phyloP scores from a whole-genome alignment of 2,329 filamentous ascomycete genomes.

The Diplodia corticola region DNA sequence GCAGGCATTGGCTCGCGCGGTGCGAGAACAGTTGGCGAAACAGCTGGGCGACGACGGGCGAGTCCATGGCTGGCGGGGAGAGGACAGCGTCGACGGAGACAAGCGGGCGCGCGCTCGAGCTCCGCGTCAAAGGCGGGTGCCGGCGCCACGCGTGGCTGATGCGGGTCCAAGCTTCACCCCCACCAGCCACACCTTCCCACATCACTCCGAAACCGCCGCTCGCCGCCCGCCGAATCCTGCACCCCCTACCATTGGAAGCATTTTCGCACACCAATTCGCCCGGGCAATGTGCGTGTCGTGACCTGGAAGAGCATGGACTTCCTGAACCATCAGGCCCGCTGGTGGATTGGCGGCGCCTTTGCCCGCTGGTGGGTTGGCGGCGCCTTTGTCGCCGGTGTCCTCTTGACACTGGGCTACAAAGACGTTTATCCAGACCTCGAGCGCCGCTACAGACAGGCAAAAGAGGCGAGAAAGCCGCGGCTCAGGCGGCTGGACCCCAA shows the following conservation, averaged over 20 bases:
- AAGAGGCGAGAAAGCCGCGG: constrained; percentile 30
- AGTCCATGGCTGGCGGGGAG: constrained; percentile 65
- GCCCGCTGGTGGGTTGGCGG: constrained; percentile 65
- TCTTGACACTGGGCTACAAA: constrained; percentile 75
- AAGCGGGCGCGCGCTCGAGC: constrained; percentile 18
- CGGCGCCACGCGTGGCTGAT: constrained; percentile 25
- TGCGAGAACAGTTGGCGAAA: constrained; percentile 85
- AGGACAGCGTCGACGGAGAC: constrained; percentile 1
- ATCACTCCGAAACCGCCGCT: neutral
- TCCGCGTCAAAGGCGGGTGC: constrained; percentile 13
- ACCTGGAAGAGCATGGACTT: constrained; percentile 8
- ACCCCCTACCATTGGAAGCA: too few relatives aligned
- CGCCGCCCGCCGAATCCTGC: neutral
- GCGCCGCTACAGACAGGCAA: constrained; percentile 56
- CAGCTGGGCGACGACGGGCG: constrained; percentile 71
- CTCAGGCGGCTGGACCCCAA: constrained; percentile 29
- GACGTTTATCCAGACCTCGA: constrained; percentile 77
- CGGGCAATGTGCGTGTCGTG: neutral
- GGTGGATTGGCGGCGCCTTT: constrained; percentile 71
- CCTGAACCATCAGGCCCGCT: constrained; percentile 40
- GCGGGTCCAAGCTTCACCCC: constrained; percentile 23
- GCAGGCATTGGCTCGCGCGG: constrained; percentile 24
- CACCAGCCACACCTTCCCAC: constrained; percentile 11
- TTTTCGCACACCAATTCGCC: neutral
- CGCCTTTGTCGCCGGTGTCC: constrained; percentile 75